A percentile compares a stretch with the other conserved stretches of the same genome.
These are phyloP conservation scores for Apostasia shenzhenica DNA, from an alignment of 106 monocot species.

Conservation along the genomic window DNA sequence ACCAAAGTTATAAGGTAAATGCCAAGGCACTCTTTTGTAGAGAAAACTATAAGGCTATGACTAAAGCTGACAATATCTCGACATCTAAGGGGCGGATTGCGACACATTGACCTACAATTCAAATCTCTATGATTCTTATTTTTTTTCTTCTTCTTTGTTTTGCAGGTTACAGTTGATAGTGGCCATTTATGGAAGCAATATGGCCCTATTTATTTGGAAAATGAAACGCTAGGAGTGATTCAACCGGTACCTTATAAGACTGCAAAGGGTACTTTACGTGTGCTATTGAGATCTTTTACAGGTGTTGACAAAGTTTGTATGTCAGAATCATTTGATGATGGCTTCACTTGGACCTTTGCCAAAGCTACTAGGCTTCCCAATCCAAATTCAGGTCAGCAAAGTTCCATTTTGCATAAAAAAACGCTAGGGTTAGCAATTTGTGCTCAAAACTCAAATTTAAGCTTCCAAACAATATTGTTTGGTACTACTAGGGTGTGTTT, in stretches of 20 bases:
- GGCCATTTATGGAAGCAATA: constrained; percentile 80
- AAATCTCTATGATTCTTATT: too few relatives aligned
- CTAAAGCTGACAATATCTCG: too few relatives aligned
- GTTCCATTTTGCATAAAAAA: too few relatives aligned
- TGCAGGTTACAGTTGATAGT: constrained; percentile 57
- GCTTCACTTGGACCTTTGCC: constrained; percentile 60
- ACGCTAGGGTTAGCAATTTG: too few relatives aligned
- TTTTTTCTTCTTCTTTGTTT: neutral
- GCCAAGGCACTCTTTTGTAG: too few relatives aligned
- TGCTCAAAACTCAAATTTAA: too few relatives aligned
- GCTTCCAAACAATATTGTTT: too few relatives aligned
- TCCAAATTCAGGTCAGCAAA: constrained; percentile 80
- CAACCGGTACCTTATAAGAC: constrained; percentile 86
- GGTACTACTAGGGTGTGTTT: too few relatives aligned
- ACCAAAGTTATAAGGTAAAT: too few relatives aligned
- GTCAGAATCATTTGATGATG: constrained; percentile 79
- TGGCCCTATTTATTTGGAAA: constrained; percentile 71
- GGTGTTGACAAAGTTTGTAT: constrained; percentile 57
- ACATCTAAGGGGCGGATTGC: too few relatives aligned
- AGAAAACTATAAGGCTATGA: too few relatives aligned
- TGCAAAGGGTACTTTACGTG: constrained; percentile 38
- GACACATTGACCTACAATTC: too few relatives aligned
- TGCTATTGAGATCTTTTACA: constrained; percentile 62
- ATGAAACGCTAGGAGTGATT: constrained; percentile 56
- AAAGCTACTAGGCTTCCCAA: constrained; percentile 68